phyloP scores from a whole-genome alignment of 495 filamentous ascomycete genomes.

The Talaromyces nanjingensis region DNA sequence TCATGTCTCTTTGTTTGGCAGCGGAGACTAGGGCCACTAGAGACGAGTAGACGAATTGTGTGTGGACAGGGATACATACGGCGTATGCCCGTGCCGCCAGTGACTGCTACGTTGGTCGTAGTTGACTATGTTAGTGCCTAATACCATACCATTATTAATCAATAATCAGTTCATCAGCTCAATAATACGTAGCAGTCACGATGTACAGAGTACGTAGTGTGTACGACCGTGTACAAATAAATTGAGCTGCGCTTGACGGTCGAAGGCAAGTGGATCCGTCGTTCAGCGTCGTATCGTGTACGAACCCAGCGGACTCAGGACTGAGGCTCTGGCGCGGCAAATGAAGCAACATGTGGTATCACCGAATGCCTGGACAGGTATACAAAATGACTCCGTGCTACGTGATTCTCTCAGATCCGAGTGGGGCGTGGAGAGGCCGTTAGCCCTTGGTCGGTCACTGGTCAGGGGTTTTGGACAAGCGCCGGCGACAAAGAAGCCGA shows the following conservation, averaged over 20 bases:
- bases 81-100: not conserved
- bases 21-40: conserved; percentile 8
- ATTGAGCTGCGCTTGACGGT: not conserved
- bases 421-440: not conserved
- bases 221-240: not conserved
- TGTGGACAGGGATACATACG: not conserved
- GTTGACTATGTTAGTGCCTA: not conserved
- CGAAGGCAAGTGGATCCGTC: not conserved
- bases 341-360: conserved; percentile 1
- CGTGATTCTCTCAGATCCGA: not conserved
- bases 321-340: conserved; percentile 3
- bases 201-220: not conserved
- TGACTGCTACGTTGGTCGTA: not conserved
- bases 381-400: conserved; percentile 1
- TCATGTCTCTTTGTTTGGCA: conserved; percentile 10
- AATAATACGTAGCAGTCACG: not conserved
- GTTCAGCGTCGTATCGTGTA: not conserved
- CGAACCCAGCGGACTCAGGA: not conserved
- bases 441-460: not conserved
- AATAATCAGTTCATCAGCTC: not conserved
- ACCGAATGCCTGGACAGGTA: not conserved
- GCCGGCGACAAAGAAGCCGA: not conserved
- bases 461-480: not conserved
- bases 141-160: not conserved
- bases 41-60: not conserved